These are phyloP conservation scores for Flueggea neowawraea DNA, from an alignment of 441 rosid species.

Conservation along the genomic window DNA sequence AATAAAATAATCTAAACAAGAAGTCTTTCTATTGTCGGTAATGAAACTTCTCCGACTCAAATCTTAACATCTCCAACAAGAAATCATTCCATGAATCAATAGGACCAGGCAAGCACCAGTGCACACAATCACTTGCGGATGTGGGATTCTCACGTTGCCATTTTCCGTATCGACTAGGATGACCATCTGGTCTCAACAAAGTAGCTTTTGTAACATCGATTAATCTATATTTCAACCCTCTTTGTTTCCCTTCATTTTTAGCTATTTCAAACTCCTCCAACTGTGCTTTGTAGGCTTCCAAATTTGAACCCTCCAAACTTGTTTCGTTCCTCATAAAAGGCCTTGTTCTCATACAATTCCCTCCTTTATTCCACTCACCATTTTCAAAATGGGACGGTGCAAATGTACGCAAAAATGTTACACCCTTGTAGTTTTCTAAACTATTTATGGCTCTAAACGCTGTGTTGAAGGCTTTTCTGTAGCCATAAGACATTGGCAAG, in stretches of 20 bases:
- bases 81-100: conserved; percentile 85
- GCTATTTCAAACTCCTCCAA: conserved; percentile 59
- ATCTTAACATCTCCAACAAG: conserved; percentile 43
- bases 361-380: conserved; percentile 73
- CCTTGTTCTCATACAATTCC: conserved; percentile 52
- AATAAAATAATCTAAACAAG: too few relatives aligned
- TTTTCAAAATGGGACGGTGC: conserved; percentile 68
- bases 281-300: conserved; percentile 55
- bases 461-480: conserved; percentile 59
- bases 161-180: conserved; percentile 56
- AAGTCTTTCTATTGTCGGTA: too few relatives aligned
- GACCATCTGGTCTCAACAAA: conserved; percentile 84
- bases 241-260: conserved; percentile 31
- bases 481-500: conserved; percentile 46
- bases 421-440: conserved; percentile 36
- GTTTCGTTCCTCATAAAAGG: conserved; percentile 47
- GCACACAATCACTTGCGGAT: conserved; percentile 60
- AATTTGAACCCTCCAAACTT: conserved; percentile 35
- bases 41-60: conserved; percentile 6
- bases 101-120: conserved; percentile 94
- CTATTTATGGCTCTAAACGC: conserved; percentile 41
- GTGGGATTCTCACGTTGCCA: conserved; percentile 21
- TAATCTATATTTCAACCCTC: conserved; percentile 41
- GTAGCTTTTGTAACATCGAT: conserved; percentile 63
- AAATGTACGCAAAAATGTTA: conserved; percentile 61